Evolutionary conservation across 1,284 basidiomycete species (phyloP).

Genomic region (Ceratobasidium sp.): DNA sequence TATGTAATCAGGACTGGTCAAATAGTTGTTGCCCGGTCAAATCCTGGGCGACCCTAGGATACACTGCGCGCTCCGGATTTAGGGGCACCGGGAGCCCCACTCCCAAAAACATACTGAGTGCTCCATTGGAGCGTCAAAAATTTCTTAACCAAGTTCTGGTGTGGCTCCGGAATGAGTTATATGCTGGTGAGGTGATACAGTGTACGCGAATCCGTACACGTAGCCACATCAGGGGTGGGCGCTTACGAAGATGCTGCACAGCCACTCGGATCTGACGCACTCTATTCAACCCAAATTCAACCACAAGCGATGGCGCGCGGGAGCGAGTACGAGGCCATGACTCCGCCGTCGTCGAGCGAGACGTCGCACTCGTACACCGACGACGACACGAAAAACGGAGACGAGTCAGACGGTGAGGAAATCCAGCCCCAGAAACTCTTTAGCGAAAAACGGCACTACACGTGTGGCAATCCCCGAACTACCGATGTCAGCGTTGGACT

Average conservation of each 20-base stretch:
- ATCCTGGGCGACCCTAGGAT: too few species aligned
- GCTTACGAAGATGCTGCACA: background rate
- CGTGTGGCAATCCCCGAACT: conserved; percentile 79
- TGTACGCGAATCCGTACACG: too few species aligned
- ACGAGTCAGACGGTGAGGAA: conserved; percentile 36
- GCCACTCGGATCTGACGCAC: conserved; percentile 28
- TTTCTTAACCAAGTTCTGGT: too few species aligned
- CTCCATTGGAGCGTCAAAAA: too few species aligned
- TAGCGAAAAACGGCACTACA: conserved; percentile 78
- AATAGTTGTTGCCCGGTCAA: too few species aligned
- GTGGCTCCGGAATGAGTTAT: too few species aligned
- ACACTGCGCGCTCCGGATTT: too few species aligned
- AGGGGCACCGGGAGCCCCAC: too few species aligned
- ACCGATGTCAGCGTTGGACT: conserved; percentile 18
- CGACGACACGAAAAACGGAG: conserved; percentile 30
- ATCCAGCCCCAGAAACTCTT: conserved; percentile 36
- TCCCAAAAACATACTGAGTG: too few species aligned
- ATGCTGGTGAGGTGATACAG: too few species aligned
- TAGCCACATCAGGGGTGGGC: background rate
- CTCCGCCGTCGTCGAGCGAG: conserved; percentile 44
- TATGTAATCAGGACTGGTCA: too few species aligned
- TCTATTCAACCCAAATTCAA: too few species aligned
- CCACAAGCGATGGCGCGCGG: conserved; percentile 26
- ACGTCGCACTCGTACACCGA: conserved; percentile 22
- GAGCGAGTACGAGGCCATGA: conserved; percentile 28